Evolutionary conservation across 345 rosid genomes (phyloP), one percentile per base, ranked within the genome.

Genomic region (Draba incana): DNA sequence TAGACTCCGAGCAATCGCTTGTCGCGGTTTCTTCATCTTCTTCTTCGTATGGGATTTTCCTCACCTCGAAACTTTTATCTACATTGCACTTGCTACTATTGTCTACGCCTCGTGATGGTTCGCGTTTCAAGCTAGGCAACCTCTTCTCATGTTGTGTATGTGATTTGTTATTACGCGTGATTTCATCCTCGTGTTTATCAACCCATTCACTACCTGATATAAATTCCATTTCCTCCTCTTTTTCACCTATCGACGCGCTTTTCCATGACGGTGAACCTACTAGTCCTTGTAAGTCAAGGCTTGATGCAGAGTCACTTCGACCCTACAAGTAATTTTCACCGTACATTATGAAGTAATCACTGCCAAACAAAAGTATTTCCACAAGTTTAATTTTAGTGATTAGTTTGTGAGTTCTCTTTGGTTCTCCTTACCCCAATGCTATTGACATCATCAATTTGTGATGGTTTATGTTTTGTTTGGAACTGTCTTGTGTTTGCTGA

Each of bases 1-100:
- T 95, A 4, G 78, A 70, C 59, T 91, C 99, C 1, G 95, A 87
- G 71, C 84, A 86, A 75, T 93, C 97, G 23, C 95, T 88, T 56
- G 74, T 75, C 14, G 68, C 73, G 1, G 90, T 84, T 47, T 85
- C 97, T 8, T 85, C 88, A 2, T 83, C 77, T 12, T 79, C 75
- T 15, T 55, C 78, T 55, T 75, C 78, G 45, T 47, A 68, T 10
- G 58, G 53, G 15, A 67, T 56, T 70, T 78, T 82, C 71, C 68
- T 85, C n/a, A 55, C 81, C 66, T 88, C 84, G 41, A 12, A 62
- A 7, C 78, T 87, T 67, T 79, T 91, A 43, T 47, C 69, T 53
- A 60, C 81, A 59, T 60, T 81, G 59, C 42, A 72, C 56, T 60
- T 20, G 20, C 20, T 82, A 24, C 70, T 74, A 42, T 25, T 57